Conservation (phyloP, 805 yeast genomes). For the Saccharomycopsis guyanensis region DNA sequence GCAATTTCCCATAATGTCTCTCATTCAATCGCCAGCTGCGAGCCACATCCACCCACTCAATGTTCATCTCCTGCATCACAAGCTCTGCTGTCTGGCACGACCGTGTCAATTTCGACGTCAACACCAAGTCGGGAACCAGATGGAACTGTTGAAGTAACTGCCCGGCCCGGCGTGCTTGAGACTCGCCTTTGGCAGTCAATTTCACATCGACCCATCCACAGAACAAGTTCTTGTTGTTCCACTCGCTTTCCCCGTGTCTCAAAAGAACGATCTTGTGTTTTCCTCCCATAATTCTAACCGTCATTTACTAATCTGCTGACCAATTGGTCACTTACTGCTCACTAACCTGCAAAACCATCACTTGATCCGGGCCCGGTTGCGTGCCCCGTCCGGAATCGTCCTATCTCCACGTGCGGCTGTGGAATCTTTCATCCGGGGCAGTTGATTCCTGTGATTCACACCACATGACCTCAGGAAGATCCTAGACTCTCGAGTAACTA, state of each 20-base stretch:
- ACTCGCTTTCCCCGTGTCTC: constrained; percentile 79
- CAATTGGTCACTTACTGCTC: no score
- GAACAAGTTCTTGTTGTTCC: constrained; percentile 68
- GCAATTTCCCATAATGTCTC: constrained; percentile 98
- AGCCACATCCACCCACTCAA: constrained; percentile 61
- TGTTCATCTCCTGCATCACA: constrained; percentile 48
- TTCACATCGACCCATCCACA: constrained; percentile 84
- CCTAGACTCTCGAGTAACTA: no score
- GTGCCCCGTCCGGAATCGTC: no score
- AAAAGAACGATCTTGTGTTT: constrained; percentile 38
- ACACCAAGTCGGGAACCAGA: constrained; percentile 49
- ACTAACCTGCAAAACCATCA: no score
- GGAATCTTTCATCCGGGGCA: no score
- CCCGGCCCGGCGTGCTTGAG: constrained; percentile 64
- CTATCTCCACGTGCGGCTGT: no score
- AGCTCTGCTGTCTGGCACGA: constrained; percentile 70
- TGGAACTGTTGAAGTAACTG: constrained; percentile 43
- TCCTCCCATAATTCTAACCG: no score
- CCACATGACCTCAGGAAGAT: no score
- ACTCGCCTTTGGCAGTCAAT: constrained; percentile 56
- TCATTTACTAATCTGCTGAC: no score
- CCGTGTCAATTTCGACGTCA: constrained; percentile 65
- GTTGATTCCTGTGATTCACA: no score
- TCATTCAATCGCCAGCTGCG: constrained; percentile 97
- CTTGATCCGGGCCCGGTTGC: no score